Evolutionary conservation across 208 protist genomes (phyloP).

Genomic region (Crithidia brevicula): DNA sequence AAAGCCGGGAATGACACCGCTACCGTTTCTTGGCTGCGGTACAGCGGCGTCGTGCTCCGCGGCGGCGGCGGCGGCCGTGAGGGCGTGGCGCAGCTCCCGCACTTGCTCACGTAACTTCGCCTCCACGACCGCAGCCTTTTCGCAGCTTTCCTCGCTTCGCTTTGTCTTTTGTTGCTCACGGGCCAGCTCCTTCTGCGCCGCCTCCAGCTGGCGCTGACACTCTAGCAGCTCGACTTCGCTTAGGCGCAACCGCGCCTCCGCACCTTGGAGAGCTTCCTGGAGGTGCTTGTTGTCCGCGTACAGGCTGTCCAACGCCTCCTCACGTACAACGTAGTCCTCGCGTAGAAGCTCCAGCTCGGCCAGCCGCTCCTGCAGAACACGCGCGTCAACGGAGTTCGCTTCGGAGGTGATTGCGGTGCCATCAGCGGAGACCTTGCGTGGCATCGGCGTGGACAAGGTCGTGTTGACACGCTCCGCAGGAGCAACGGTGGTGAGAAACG

Average conservation of each 20-base stretch:
- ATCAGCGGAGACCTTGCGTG: neutral
- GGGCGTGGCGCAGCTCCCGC: slow-evolving; percentile 13
- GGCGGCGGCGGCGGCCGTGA: slow-evolving; percentile 2
- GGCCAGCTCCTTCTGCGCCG: slow-evolving; percentile 7
- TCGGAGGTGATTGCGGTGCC: neutral
- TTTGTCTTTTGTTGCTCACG: slow-evolving; percentile 11
- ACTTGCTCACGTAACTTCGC: slow-evolving; percentile 25
- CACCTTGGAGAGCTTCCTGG: slow-evolving; percentile 32
- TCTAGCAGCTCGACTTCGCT: slow-evolving; percentile 11
- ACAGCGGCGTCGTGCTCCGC: neutral
- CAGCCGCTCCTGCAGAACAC: neutral
- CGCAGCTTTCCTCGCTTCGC: slow-evolving; percentile 14
- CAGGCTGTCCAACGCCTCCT: slow-evolving; percentile 49
- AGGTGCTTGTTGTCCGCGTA: slow-evolving; percentile 44
- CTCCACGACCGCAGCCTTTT: slow-evolving; percentile 4
- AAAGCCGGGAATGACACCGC: neutral
- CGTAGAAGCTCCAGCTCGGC: slow-evolving; percentile 23
- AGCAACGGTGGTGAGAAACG: neutral
- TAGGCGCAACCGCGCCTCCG: slow-evolving; percentile 18
- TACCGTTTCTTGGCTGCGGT: neutral
- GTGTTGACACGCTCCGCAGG: neutral
- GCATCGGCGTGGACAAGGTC: neutral
- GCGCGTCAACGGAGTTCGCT: neutral
- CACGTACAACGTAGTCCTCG: slow-evolving; percentile 36
- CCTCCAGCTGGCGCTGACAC: slow-evolving; percentile 8